Evolutionary conservation across 192 early-diverging fungal species (phyloP).

Genomic region (Spinellus fusiger): DNA sequence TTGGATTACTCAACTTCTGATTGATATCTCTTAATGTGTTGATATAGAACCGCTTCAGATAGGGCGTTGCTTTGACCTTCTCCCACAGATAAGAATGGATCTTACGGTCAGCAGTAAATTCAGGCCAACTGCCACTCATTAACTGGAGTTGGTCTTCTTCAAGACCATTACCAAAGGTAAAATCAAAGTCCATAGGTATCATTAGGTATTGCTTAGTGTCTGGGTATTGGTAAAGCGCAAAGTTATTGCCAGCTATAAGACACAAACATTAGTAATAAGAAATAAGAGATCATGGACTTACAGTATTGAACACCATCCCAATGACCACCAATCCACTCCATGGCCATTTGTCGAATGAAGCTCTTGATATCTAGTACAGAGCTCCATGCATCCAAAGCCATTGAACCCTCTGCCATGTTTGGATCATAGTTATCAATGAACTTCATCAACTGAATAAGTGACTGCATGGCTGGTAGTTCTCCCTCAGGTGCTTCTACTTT

Average conservation of each 20-base stretch:
- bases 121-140: constrained; percentile 21
- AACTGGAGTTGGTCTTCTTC: constrained; percentile 7
- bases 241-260: constrained; percentile 33
- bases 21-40: too few species aligned
- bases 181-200: constrained; percentile 42
- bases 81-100: constrained; percentile 37
- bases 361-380: constrained; percentile 19
- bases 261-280: neutral
- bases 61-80: constrained; percentile 12
- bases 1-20: too few species aligned
- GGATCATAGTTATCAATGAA: constrained; percentile 30
- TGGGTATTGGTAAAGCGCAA: constrained; percentile 3
- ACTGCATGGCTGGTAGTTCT: constrained; percentile 15
- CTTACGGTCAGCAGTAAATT: constrained; percentile 16
- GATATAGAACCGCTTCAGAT: constrained; percentile 29
- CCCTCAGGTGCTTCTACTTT: constrained; percentile 19
- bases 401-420: neutral
- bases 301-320: constrained; percentile 32
- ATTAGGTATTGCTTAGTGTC: constrained; percentile 29
- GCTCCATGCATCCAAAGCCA: constrained; percentile 20
- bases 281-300: neutral
- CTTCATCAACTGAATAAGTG: constrained; percentile 28
- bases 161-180: constrained; percentile 40
- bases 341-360: constrained; percentile 28
- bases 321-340: constrained; percentile 32